phyloP scores from a whole-genome alignment of 148 eudicot genomes.

The Chenopodium suecicum region DNA sequence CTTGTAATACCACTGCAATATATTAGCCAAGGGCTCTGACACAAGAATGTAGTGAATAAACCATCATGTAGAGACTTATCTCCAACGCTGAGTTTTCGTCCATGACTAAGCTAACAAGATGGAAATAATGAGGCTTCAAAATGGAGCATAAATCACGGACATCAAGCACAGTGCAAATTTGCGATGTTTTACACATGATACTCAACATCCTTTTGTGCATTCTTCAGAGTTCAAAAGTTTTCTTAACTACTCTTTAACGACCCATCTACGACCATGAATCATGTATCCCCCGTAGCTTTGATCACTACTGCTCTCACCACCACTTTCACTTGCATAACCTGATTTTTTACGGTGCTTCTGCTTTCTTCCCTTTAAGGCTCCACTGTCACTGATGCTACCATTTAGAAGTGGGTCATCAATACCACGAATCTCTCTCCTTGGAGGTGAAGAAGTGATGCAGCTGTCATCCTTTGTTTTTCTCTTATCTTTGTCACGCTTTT shows the following conservation, averaged over 20 bases:
- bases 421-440: conserved; percentile 64
- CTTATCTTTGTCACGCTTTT: conserved; percentile 69
- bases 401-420: conserved; percentile 91
- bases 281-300: conserved; percentile 63
- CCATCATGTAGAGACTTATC: conserved; percentile 6
- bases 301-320: conserved; percentile 96
- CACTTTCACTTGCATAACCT: conserved; percentile 90
- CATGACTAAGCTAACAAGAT: neutral
- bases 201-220: neutral
- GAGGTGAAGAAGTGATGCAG: conserved; percentile 53
- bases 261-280: conserved; percentile 84
- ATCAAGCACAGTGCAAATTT: neutral
- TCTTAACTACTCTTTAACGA: conserved; percentile 64
- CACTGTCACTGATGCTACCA: conserved; percentile 87
- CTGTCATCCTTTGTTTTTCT: conserved; percentile 81
- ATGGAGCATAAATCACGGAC: neutral
- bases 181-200: neutral
- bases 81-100: neutral
- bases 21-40: neutral
- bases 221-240: neutral
- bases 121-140: neutral
- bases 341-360: conserved; percentile 67
- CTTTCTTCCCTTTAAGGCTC: conserved; percentile 51
- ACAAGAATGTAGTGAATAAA: neutral
- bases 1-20: neutral